Conservation (phyloP, 2,329 filamentous ascomycete genomes). For the Daldinia sp. region DNA sequence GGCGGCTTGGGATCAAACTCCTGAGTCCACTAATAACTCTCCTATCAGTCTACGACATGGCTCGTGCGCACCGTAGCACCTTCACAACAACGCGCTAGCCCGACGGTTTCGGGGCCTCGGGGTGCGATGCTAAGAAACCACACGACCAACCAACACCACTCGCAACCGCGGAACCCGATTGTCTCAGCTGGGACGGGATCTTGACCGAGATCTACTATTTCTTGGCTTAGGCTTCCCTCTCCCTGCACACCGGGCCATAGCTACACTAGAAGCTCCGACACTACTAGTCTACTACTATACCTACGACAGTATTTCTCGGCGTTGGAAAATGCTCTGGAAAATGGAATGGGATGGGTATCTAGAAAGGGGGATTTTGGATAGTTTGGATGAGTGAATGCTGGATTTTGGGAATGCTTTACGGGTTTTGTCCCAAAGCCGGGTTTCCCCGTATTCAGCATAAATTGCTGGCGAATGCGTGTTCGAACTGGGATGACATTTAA, state of each 20-base stretch:
- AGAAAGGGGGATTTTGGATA: not conserved
- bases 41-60: not conserved
- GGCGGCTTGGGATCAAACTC: not conserved
- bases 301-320: not conserved
- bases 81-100: no score
- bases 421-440: slow-evolving; percentile 25
- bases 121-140: not conserved
- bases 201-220: not conserved
- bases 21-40: no score
- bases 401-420: slow-evolving; percentile 19
- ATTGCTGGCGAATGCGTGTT: slow-evolving; percentile 27
- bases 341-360: not conserved
- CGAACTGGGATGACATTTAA: not conserved
- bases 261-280: not conserved
- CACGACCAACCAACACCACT: not conserved
- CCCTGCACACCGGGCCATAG: not conserved
- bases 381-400: not conserved
- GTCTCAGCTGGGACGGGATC: not conserved
- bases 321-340: not conserved
- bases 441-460: slow-evolving; percentile 29
- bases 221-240: not conserved
- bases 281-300: not conserved
- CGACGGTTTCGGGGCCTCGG: not conserved
- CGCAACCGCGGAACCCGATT: not conserved
- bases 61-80: not conserved